Evolutionary conservation across 2,329 filamentous ascomycete genomes (phyloP), one percentile per base, ranked within the genome.

Genomic region (Elsinoe arachidis): DNA sequence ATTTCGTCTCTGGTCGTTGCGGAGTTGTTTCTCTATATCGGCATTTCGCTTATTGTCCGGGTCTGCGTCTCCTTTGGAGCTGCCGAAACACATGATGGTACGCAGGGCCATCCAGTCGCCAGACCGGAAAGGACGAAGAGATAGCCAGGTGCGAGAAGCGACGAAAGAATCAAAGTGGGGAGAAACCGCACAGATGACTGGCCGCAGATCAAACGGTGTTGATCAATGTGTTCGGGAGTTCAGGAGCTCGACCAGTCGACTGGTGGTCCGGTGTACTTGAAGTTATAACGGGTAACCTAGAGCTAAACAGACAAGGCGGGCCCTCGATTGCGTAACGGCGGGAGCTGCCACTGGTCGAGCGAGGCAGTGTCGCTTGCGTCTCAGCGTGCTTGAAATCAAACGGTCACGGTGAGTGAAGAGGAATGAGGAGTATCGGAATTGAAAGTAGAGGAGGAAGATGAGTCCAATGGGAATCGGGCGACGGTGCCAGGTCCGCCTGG

Each of bases 11-110:
- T 92, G 90, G 76, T 97, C 93, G 65, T 85, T 82, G 61, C 88
- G 86, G 66, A 99, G 82, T 66, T 83, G 76, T 74, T 87, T 88
- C 70, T 99, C 93, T 65, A 99, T 90, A 71, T 93, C 89, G 65
- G 70, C 82, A 72, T 77, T 78, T 66, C 74, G 74, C 67, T 70
- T 70, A 59, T 71, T 71, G 49, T 74, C 72, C 12, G 75, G 74
- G 63, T 78, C 74, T 57, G 74, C 72, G 59, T 74, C 67, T 26
- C 33, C 33, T 67, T 76, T 78, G 62, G 62, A 62, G 59, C 66
- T 72, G 64, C 76, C 76, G 69, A 78, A 78, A 68, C 76, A 78
- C 76, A 78, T 78, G 68, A 75, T 76, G 61, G 37, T 53, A 21
- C 49, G 49, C 34, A 53, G 33, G 49, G 49, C 49, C 49, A 53